Evolutionary conservation across 2,329 filamentous ascomycete species (phyloP).

Genomic region (Bipolaris cookei): DNA sequence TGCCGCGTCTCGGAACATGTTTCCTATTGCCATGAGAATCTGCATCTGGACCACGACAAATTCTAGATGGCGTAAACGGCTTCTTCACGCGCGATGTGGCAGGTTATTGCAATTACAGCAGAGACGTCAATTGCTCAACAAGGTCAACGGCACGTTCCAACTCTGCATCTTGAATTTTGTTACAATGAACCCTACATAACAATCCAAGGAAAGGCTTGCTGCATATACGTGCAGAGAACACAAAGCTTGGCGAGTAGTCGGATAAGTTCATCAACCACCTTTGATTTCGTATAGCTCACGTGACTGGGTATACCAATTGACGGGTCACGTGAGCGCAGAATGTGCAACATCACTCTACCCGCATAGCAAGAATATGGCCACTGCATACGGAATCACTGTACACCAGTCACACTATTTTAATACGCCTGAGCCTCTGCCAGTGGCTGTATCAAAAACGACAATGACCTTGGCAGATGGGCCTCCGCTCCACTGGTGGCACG

Average conservation of each 20-base stretch:
- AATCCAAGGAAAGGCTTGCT: constrained; percentile 18
- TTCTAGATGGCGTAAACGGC: too few species aligned
- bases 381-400: too few species aligned
- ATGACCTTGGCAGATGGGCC: too few species aligned
- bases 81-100: background rate
- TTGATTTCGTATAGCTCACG: background rate
- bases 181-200: constrained; percentile 4
- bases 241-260: constrained; percentile 15
- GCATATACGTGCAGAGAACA: background rate
- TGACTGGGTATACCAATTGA: background rate
- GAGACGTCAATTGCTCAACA: background rate
- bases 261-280: background rate
- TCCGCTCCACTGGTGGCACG: too few species aligned
- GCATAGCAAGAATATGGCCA: too few species aligned
- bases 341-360: too few species aligned
- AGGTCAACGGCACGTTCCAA: background rate
- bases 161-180: background rate
- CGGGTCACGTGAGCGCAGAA: too few species aligned
- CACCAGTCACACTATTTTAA: too few species aligned
- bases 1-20: constrained; percentile 8
- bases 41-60: background rate
- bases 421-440: too few species aligned
- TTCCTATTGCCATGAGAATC: background rate
- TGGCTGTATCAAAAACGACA: too few species aligned
- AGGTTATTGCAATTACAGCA: background rate